Conservation (phyloP, 345 rosid genomes). For the Barbarea vulgaris region DNA sequence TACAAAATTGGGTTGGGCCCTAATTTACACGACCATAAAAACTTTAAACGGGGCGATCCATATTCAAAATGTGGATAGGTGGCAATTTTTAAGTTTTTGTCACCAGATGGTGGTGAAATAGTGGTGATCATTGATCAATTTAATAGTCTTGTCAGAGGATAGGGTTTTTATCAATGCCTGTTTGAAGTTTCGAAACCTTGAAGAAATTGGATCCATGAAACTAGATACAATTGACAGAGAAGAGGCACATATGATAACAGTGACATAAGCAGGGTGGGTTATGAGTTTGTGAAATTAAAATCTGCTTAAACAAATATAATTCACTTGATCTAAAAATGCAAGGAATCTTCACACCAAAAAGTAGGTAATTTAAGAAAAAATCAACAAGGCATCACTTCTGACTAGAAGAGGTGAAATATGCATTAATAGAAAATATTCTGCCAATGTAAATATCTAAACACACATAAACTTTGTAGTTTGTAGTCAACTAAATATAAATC, state of each 20-base stretch:
- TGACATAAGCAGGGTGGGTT: neutral
- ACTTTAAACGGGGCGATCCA: neutral
- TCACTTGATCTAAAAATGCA: neutral
- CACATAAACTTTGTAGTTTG: neutral
- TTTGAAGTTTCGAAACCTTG: neutral
- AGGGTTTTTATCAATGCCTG: neutral
- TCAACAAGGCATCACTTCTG: slow-evolving; percentile 16
- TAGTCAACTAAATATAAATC: neutral
- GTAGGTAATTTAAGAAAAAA: neutral
- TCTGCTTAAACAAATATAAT: neutral
- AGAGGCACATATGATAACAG: neutral
- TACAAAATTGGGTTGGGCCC: slow-evolving; percentile 1
- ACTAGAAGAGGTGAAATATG: neutral
- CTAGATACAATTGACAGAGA: neutral
- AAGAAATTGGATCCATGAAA: neutral
- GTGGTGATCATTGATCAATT: neutral
- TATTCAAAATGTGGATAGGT: neutral
- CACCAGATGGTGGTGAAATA: neutral
- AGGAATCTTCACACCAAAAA: neutral
- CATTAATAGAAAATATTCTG: no score
- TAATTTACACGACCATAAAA: neutral
- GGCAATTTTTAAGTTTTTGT: neutral
- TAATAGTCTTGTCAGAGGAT: neutral
- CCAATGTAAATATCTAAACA: neutral
- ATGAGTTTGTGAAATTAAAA: neutral